Base-by-base conservation (phyloP, 2,329 filamentous ascomycete species). In the Tolypocladium ophioglossoides region DNA sequence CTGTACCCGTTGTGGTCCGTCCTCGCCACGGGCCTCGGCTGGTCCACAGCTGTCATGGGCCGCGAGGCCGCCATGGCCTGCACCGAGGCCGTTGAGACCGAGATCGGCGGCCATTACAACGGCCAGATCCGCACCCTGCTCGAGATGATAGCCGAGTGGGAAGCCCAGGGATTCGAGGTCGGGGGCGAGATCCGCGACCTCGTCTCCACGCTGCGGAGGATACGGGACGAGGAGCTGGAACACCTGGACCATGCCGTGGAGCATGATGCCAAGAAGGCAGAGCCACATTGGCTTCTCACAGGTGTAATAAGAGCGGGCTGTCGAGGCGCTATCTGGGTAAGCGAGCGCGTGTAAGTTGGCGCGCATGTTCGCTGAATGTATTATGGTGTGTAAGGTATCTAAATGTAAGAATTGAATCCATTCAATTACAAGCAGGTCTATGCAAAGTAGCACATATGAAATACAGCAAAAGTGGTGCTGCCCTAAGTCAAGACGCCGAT, bases 61-160 rank as follows among this genome's bases (percentile, higher is more conserved):
- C 82, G 90, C 50, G 91, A 97, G 72, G 91, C 92, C 2, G 92
- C 94, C 38, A 99, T 99, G 94, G 94, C 94, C 14, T 99, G 94
- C 68, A 97, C 94, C 0, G 94, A 99, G 72, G 94, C 94, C 1
- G 92, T 99, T 1, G 94, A 99, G 77, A 99, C 92, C 8, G 94
- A 97, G 75, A 99, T 99, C 58, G 94, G 94, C 2, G 84, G 84
- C 32, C 94, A 99, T 72, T 99, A 99, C 70, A 97, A 97, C 68
- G 84, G 84, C 59, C 94, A 99, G 73, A 90, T 99, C 44, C 77
- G 89, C 30, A 80, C 82, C 52, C 73, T 99, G 62, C 70, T 97
- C 40, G 85, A 87, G 58, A 96, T 95, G 86, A 81, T 89, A 55
- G 76, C 80, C 9, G 80, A 85, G 59, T 89, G 91, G 76, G 82